A percentile compares a stretch with the other conserved stretches of the same genome.
Evolutionary conservation across 768 basidiomycete species (phyloP).

Genomic region (Pisolithus tinctorius): DNA sequence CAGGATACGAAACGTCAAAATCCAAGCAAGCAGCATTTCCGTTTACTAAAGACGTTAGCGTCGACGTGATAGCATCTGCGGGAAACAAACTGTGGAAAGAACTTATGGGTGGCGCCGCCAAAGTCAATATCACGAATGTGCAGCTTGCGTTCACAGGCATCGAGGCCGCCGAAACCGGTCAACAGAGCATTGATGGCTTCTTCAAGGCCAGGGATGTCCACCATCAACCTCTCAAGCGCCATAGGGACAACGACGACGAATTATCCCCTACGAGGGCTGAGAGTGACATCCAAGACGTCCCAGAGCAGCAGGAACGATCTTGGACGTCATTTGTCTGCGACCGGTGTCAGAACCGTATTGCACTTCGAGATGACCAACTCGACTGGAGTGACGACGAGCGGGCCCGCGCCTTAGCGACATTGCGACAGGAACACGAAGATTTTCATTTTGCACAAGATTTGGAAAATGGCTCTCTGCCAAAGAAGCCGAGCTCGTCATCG

Average conservation of each 20-base stretch:
- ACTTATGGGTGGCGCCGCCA: constrained; percentile 50
- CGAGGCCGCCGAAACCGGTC: constrained; percentile 68
- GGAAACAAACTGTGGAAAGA: constrained; percentile 86
- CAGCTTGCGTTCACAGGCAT: constrained; percentile 73
- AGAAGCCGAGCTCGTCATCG: constrained; percentile 7
- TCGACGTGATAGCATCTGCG: constrained; percentile 68
- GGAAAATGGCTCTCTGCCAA: constrained; percentile 31
- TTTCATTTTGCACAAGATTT: constrained; percentile 85
- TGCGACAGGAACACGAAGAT: constrained; percentile 74
- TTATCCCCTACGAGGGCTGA: not conserved
- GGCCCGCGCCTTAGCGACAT: constrained; percentile 32
- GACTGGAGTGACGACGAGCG: constrained; percentile 18
- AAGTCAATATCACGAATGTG: constrained; percentile 67
- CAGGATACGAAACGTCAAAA: constrained; percentile 58
- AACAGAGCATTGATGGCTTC: constrained; percentile 85
- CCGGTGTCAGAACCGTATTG: constrained; percentile 47
- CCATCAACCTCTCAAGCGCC: constrained; percentile 30
- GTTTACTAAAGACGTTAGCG: constrained; percentile 64
- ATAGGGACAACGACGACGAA: constrained; percentile 25
- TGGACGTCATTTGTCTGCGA: constrained; percentile 45
- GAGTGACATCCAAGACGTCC: not conserved
- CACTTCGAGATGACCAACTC: constrained; percentile 21
- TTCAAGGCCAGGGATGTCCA: constrained; percentile 38
- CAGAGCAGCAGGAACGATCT: constrained; percentile 1
- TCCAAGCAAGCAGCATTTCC: constrained; percentile 89